phyloP scores from a whole-genome alignment of 139 green algal species.

The Dunaliella sp. region DNA sequence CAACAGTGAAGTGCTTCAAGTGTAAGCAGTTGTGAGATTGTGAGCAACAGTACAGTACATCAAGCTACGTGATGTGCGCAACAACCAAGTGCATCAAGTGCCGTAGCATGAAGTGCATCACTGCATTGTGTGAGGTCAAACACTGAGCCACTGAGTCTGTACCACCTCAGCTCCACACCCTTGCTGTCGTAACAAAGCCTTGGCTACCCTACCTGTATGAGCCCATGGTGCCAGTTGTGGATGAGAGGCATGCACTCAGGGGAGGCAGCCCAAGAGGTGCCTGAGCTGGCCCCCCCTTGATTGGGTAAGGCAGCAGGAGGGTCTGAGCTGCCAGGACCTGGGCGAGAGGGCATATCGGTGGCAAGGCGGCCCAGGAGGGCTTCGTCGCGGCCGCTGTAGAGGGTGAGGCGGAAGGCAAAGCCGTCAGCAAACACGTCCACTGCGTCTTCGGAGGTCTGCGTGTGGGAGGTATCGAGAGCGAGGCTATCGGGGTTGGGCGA shows the following conservation, averaged over 20 bases:
- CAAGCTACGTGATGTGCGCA: not conserved
- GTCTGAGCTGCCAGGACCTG: not conserved
- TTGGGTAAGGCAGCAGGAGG: no score
- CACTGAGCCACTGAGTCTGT: no score
- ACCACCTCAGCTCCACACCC: no score
- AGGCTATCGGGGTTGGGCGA: no score
- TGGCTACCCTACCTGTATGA: slow-evolving; percentile 46
- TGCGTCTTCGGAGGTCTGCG: slow-evolving; percentile 45
- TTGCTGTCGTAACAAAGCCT: no score
- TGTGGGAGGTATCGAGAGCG: not conserved
- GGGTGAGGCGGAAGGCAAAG: slow-evolving; percentile 72
- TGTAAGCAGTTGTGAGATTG: not conserved
- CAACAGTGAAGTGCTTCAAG: not conserved
- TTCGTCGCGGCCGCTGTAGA: slow-evolving; percentile 58
- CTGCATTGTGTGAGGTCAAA: no score
- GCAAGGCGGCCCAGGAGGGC: slow-evolving; percentile 32
- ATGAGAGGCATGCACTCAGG: slow-evolving; percentile 33
- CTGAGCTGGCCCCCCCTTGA: slow-evolving; percentile 14
- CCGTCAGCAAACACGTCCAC: slow-evolving; percentile 75
- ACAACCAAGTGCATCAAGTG: no score
- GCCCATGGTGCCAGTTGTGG: slow-evolving; percentile 66
- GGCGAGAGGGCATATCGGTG: not conserved
- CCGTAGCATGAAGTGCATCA: no score
- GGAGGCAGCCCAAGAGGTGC: slow-evolving; percentile 3
- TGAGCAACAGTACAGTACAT: not conserved